Conservation (phyloP, 2,329 filamentous ascomycete species). For the Macrophomina pseudophaseolina region DNA sequence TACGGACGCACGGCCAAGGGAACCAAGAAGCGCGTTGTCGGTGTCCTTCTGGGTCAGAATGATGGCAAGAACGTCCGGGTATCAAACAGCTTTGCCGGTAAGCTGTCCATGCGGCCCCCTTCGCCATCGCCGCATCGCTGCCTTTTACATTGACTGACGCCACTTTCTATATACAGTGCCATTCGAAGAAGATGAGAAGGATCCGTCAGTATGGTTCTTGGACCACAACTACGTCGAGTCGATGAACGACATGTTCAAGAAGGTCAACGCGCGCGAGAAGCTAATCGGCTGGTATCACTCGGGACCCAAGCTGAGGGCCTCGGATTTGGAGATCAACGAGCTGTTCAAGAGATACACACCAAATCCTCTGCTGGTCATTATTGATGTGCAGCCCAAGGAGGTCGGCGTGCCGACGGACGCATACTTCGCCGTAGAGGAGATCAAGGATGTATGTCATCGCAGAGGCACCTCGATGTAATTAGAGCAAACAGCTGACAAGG, state of each 20-base stretch:
- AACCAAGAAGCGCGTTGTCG: constrained; percentile 86
- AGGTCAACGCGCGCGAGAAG: constrained; percentile 98
- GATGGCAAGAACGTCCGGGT: constrained; percentile 95
- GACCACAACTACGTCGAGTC: constrained; percentile 99
- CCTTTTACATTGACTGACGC: constrained; percentile 32
- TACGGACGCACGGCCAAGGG: constrained; percentile 94
- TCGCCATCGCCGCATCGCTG: neutral
- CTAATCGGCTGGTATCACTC: constrained; percentile 99
- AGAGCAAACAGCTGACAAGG: constrained; percentile 11
- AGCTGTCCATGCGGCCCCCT: constrained; percentile 35
- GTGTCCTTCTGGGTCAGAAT: constrained; percentile 92
- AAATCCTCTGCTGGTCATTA: constrained; percentile 94
- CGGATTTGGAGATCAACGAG: constrained; percentile 98
- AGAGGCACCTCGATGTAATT: neutral
- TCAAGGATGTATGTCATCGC: constrained; percentile 83
- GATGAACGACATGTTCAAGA: constrained; percentile 99
- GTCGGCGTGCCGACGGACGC: constrained; percentile 97
- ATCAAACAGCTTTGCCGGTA: constrained; percentile 98
- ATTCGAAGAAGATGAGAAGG: constrained; percentile 98
- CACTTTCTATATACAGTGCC: constrained; percentile 66
- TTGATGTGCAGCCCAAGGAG: constrained; percentile 98
- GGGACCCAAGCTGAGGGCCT: constrained; percentile 93
- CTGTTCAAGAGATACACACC: constrained; percentile 99
- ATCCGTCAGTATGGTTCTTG: constrained; percentile 97
- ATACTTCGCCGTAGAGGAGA: constrained; percentile 99